A percentile compares a stretch with the other conserved stretches of the same genome.
Evolutionary conservation across 139 green algal species (phyloP).

Genomic region (Volvox africanus): DNA sequence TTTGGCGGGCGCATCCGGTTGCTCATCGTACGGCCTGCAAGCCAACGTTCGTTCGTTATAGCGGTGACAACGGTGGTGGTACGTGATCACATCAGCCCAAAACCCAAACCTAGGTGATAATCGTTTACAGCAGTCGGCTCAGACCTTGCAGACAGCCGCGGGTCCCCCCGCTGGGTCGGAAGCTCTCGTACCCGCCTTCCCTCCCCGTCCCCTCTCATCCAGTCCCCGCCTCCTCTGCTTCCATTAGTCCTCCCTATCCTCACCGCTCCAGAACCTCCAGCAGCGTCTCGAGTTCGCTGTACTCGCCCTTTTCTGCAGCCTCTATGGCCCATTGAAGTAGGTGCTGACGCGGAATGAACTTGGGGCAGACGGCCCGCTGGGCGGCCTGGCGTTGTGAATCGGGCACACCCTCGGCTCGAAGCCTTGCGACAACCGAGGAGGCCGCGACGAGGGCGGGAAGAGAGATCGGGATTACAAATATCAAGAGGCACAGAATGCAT

Average conservation of each 20-base stretch:
- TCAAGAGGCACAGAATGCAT: not conserved
- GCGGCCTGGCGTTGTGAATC: slow-evolving; percentile 58
- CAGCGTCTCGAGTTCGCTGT: slow-evolving; percentile 62
- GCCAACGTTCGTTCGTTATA: slow-evolving; percentile 16
- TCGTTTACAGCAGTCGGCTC: not conserved
- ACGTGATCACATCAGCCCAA: not conserved
- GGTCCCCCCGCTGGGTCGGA: not conserved
- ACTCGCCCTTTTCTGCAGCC: slow-evolving; percentile 76
- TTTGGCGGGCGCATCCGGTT: slow-evolving; percentile 70
- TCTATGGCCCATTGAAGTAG: slow-evolving; percentile 85
- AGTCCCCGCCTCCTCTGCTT: not conserved
- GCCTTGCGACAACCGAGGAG: not conserved
- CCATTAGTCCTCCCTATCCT: not conserved
- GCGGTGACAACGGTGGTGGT: not conserved
- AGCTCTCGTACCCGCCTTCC: not conserved
- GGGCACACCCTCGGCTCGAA: slow-evolving; percentile 66
- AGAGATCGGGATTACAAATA: not conserved
- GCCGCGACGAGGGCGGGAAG: not conserved
- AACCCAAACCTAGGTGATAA: not conserved
- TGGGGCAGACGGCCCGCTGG: slow-evolving; percentile 79
- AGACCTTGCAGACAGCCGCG: not conserved
- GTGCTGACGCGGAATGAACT: slow-evolving; percentile 89
- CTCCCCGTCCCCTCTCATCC: not conserved
- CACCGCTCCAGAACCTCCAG: slow-evolving; percentile 58
- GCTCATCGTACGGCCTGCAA: slow-evolving; percentile 77